Evolutionary conservation across 2,329 filamentous ascomycete species (phyloP), one percentile per base, ranked within the genome.

Genomic region (Exophiala lecanii-corni): DNA sequence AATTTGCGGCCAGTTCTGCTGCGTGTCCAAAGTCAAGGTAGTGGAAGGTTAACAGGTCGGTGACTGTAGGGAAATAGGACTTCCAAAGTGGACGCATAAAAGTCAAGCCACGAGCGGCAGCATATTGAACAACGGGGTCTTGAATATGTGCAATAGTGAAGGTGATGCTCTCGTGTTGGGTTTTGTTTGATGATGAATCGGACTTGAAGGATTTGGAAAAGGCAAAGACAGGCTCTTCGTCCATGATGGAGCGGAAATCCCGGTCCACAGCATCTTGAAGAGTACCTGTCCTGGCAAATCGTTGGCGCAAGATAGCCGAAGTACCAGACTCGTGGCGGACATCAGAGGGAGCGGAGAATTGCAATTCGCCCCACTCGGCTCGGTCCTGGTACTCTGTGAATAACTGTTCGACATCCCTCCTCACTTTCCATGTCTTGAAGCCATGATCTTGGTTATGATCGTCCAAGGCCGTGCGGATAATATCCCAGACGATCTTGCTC

Each of bases 91-190:
- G 87, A 34, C 78, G 75, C 86, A 94, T 91, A 54, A 75, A 68
- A 1, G 85, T 89, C 51, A 89, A 63, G 1, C 87, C 87, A 31
- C 84, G 78, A 18, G 83, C 79, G 6, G 86, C 79, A 18, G 86
- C 85, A 65, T 79, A 94, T 56, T 91, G 86, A 5, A 85, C 81
- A 13, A 91, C 82, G 0, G 85, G 84, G 53, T 89, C 78, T 55
- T 92, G 87, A 19, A 85, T 77, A 47, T 89, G 78, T 2, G 84
- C 79, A 54, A 92, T 75, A 0, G 85, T 89, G 61, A 92, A 92
- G 2, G 82, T 70, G 4, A 82, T 74, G 23, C 23, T 26, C 45
- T 57, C 20, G 42, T 58, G 19, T 55, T 55, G 34, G 57, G 58
- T 6, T 53, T 41, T 49, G 3, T 53, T 42, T 2, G 49, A 47